These are phyloP conservation scores for Rosa chinensis DNA, from an alignment of 306 rosid genomes.

Conservation along the genomic window DNA sequence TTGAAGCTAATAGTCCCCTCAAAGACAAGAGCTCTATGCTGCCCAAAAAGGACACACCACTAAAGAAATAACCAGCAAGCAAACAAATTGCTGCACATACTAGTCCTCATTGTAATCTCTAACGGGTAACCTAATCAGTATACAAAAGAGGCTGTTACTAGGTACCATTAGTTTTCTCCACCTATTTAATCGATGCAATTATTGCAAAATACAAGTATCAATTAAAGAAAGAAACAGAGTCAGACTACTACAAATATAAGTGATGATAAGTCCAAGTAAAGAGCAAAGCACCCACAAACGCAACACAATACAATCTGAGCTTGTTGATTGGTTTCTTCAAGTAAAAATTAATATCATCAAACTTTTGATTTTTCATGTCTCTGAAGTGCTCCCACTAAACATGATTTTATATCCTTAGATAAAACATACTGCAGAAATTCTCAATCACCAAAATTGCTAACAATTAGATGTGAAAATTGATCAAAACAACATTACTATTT, in stretches of 20 bases:
- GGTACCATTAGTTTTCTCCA: not conserved
- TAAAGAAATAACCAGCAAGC: not conserved
- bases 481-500: no score
- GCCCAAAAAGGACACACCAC: not conserved
- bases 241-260: no score
- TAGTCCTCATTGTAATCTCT: not conserved
- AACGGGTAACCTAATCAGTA: not conserved
- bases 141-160: not conserved
- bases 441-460: not conserved
- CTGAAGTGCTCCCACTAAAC: constrained; percentile 1
- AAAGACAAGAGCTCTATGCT: not conserved
- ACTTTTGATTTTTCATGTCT: not conserved
- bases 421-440: not conserved
- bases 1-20: not conserved
- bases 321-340: not conserved
- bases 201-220: no score
- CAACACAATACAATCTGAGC: no score
- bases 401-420: not conserved
- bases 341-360: not conserved
- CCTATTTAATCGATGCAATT: no score
- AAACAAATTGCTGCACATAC: not conserved
- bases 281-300: not conserved
- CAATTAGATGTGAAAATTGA: no score
- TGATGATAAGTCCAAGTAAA: not conserved
- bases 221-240: not conserved